Base-by-base conservation (phyloP, 2,329 filamentous ascomycete genomes). In the Stachybotrys elegans region DNA sequence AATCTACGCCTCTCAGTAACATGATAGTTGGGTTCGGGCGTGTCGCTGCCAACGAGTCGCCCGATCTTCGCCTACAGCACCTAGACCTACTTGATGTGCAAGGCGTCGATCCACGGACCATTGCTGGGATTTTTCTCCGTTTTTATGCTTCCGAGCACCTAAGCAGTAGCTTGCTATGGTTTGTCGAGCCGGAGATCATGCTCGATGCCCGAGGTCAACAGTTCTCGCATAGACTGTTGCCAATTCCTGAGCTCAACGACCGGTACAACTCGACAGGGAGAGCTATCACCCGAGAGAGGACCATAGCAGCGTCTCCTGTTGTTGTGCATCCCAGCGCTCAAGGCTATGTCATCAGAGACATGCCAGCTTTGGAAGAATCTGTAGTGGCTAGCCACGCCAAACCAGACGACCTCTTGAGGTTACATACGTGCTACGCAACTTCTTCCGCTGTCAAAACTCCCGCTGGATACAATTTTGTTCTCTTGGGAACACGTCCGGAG, bases 1-100 rank as follows among this genome's bases (percentile, higher is more conserved):
- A 36, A 8, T 41, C 36, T 21, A 41, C 38, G 20, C 43, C 43
- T 31, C 43, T 44, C 31, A 42, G 35, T 32, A 46, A 46, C 25
- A 31, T 48, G 13, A 16, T 34, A 16, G 35, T 37, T 16, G 35
- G 35, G 12, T 37, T 20, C 8, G 35, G 35, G 12, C 35, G 35
- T 21, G 35, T 37, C 35, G 13, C 35, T 11, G 35, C 21, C 7
- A n/a, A 37, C 35, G 35, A 37, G 14, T 20, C 35, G 13, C 13
- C 13, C 13, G 35, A 37, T 19, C 35, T 37, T 7, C 19, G 9
- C 14, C 35, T 37, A 19, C 35, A 37, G 35, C 35, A 37, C 13
- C 35, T 37, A 6, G 35, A 37, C 14, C 19, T 37, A 20, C 16
- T 6, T 8, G 14, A 37, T 22, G 17, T 22, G 7, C 35, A 37